Base-by-base conservation (phyloP, 768 basidiomycete species). In the Lentinula detonsa region DNA sequence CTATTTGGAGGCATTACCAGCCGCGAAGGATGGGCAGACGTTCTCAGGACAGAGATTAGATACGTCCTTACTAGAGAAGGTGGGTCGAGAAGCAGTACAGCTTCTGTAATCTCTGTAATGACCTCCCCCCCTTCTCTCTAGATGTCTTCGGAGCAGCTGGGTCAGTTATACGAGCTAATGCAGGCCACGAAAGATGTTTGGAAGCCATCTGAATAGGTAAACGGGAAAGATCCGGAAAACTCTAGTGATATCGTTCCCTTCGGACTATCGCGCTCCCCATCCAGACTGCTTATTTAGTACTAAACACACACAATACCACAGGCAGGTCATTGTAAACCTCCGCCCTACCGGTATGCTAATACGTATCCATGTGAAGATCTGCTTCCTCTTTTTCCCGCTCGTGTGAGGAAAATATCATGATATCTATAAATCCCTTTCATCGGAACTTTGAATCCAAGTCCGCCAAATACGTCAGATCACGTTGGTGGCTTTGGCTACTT, bases 141-240 rank as follows among this genome's bases (percentile, higher is more conserved):
- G 93, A 89, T 95, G 86, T 95, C 93, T 18, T 73, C 78, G 35
- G 93, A 96, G 70, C 96, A 99, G 70, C 77, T 98, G 4, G 91
- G 91, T 1, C 96, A 98, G 72, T 73, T 99, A 45, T 93, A 97
- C 69, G 95, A 98, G 70, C 81, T 99, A 63, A 94, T 96, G 93
- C 87, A 91, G 63, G 91, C 88, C 2, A 87, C 93, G 0, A 93
- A 91, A 69, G 88, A 88, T 63, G 80, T 96, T 35, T 96, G 91
- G 92, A 94, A 88, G 68, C 80, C 86, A 6, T 50, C 57, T 18
- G 43, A 50, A 23, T 57, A n/a, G n/a, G 56, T 21, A 23, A 45
- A 50, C 10, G 34, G 57, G 28, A 48, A 43, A 7, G 42, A 48
- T 31, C 46, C 28, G 45, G 42, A 33, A 35, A 45, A 57, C 42